These are phyloP conservation scores for Coniochaeta hoffmannii DNA, from an alignment of 2,329 filamentous ascomycete genomes.

Conservation along the genomic window DNA sequence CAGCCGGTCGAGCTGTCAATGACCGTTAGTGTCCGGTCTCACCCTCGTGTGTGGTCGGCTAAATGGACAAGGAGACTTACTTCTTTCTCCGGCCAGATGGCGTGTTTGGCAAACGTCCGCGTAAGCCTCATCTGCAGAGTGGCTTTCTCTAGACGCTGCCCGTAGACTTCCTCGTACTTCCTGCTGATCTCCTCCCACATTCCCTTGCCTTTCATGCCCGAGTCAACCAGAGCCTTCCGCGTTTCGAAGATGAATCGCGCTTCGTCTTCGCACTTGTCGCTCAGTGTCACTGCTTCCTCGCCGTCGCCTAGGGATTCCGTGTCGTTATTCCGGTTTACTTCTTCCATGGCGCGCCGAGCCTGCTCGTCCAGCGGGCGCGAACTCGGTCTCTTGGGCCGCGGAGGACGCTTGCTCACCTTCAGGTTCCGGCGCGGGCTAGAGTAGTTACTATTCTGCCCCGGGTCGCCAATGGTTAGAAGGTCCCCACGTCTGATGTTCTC, in stretches of 20 bases:
- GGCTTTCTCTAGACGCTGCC: slow-evolving; percentile 31
- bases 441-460: slow-evolving; percentile 5
- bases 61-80: slow-evolving; percentile 30
- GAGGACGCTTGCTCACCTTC: background rate
- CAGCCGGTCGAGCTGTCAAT: slow-evolving; percentile 30
- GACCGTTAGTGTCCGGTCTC: background rate
- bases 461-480: slow-evolving; percentile 4
- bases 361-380: slow-evolving; percentile 6
- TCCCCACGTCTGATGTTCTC: slow-evolving; percentile 15
- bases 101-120: slow-evolving; percentile 39
- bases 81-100: slow-evolving; percentile 40
- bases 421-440: slow-evolving; percentile 10
- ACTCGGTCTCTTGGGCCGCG: slow-evolving; percentile 5
- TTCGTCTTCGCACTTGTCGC: slow-evolving; percentile 36
- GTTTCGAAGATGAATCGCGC: slow-evolving; percentile 42
- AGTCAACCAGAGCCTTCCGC: slow-evolving; percentile 37
- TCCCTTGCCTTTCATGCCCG: slow-evolving; percentile 41
- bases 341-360: background rate
- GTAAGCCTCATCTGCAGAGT: slow-evolving; percentile 50
- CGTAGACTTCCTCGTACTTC: slow-evolving; percentile 14
- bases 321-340: slow-evolving; percentile 8
- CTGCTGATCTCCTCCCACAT: slow-evolving; percentile 50
- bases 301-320: slow-evolving; percentile 6
- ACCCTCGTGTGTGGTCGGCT: background rate
- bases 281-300: slow-evolving; percentile 24